phyloP scores from a whole-genome alignment of 2,329 filamentous ascomycete species.

The Epichloe gansuensis region DNA sequence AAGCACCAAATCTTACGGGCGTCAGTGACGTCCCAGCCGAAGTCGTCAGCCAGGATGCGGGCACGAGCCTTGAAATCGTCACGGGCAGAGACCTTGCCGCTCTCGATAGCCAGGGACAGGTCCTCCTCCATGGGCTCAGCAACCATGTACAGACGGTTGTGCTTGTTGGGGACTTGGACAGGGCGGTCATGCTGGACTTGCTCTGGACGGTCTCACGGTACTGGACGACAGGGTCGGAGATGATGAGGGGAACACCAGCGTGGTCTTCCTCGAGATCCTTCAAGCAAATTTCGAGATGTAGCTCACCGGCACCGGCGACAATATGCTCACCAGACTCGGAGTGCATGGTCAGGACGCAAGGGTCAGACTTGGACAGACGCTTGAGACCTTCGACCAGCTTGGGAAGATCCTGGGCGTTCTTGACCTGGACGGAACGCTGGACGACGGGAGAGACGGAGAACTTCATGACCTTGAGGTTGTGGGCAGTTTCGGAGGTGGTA shows the following conservation, averaged over 20 bases:
- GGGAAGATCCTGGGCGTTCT: slow-evolving; percentile 99
- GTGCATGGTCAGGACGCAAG: slow-evolving; percentile 88
- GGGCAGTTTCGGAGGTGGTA: slow-evolving; percentile 89
- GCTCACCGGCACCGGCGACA: slow-evolving; percentile 97
- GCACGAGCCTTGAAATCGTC: slow-evolving; percentile 99
- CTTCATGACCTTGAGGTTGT: slow-evolving; percentile 99
- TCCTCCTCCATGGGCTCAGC: slow-evolving; percentile 89
- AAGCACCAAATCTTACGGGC: slow-evolving; percentile 99
- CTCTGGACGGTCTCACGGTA: slow-evolving; percentile 91
- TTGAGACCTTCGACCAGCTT: slow-evolving; percentile 99
- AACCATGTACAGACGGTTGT: slow-evolving; percentile 98
- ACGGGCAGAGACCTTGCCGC: slow-evolving; percentile 82
- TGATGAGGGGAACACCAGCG: slow-evolving; percentile 92
- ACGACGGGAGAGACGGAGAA: slow-evolving; percentile 99
- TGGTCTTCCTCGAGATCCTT: slow-evolving; percentile 99
- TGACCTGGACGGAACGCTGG: slow-evolving; percentile 96
- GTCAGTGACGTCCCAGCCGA: slow-evolving; percentile 98
- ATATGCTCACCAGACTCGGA: slow-evolving; percentile 94
- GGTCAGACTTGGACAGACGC: slow-evolving; percentile 99
- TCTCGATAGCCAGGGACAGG: slow-evolving; percentile 78
- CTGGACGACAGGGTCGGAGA: slow-evolving; percentile 95
- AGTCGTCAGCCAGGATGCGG: slow-evolving; percentile 89
- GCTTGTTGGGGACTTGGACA: slow-evolving; percentile 99
- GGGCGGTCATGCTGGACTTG: slow-evolving; percentile 85
- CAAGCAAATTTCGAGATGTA: slow-evolving; percentile 99